These are phyloP conservation scores for Arctium minus DNA, from an alignment of 129 eudicot genomes.

Conservation along the genomic window DNA sequence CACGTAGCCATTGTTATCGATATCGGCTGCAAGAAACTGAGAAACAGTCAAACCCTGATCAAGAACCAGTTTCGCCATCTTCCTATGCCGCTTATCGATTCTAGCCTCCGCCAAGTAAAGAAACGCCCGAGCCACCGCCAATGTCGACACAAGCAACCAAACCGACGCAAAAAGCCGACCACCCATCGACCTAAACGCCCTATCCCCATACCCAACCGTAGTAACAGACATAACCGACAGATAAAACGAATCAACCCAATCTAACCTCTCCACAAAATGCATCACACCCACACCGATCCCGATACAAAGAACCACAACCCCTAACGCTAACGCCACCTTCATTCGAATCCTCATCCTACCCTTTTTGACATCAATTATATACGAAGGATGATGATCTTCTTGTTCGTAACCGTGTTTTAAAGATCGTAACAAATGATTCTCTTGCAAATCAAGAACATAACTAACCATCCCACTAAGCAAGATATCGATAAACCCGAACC, in stretches of 20 bases:
- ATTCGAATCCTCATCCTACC: conserved; percentile 95
- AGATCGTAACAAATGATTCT: conserved; percentile 61
- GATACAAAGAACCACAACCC: conserved; percentile 84
- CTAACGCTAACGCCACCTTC: conserved; percentile 91
- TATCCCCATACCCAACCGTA: conserved; percentile 94
- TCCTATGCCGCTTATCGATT: conserved; percentile 92
- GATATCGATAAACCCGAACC: conserved; percentile 91
- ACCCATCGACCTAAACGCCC: conserved; percentile 64
- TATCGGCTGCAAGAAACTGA: conserved; percentile 95
- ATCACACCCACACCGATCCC: conserved; percentile 77
- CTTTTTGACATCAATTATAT: conserved; percentile 76
- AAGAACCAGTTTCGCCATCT: conserved; percentile 90
- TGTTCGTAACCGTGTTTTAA: conserved; percentile 33
- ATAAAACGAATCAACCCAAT: conserved; percentile 85
- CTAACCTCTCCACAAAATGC: conserved; percentile 80
- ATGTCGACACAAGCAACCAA: conserved; percentile 97
- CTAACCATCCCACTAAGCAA: conserved; percentile 90
- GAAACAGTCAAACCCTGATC: conserved; percentile 91
- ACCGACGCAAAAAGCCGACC: conserved; percentile 84
- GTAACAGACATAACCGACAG: conserved; percentile 95
- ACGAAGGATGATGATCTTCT: conserved; percentile 39
- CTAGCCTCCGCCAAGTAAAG: conserved; percentile 95
- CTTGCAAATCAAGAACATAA: conserved; percentile 92
- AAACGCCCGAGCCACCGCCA: conserved; percentile 97
- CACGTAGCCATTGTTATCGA: conserved; percentile 88